Percentiles rank a stretch among this genome's conserved stretches.
These are phyloP conservation scores for Fusarium praegraminearum DNA, from an alignment of 2,329 filamentous ascomycete species.

Conservation along the genomic window DNA sequence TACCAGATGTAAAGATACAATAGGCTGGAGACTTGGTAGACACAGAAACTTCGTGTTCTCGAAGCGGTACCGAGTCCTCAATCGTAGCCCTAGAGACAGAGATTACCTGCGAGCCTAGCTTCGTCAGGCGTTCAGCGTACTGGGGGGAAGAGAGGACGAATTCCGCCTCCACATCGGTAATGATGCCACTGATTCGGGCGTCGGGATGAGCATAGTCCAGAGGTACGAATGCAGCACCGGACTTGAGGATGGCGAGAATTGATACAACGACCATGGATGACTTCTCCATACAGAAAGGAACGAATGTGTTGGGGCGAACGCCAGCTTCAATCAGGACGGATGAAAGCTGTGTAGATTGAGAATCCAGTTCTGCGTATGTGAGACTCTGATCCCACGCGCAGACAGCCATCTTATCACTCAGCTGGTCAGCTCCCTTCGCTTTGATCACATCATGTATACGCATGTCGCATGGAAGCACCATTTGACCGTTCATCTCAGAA, in stretches of 20 bases:
- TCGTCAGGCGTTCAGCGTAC: conserved; percentile 24
- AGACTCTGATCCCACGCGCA: conserved; percentile 58
- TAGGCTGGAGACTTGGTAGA: conserved; percentile 3
- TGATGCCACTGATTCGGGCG: conserved; percentile 11
- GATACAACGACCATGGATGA: conserved; percentile 11
- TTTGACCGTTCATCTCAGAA: background rate
- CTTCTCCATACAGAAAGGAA: conserved; percentile 35
- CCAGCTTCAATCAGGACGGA: background rate
- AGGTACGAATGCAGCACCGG: conserved; percentile 18
- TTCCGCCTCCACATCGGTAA: conserved; percentile 1
- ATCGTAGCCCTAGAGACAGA: background rate
- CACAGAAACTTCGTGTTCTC: background rate
- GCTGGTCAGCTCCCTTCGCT: background rate
- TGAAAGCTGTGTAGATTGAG: conserved; percentile 5
- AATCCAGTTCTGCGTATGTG: conserved; percentile 55
- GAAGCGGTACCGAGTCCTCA: background rate
- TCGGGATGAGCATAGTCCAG: conserved; percentile 14
- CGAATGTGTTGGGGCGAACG: background rate
- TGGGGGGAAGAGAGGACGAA: background rate
- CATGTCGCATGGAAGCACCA: background rate
- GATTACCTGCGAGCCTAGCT: background rate
- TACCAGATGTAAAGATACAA: conserved; percentile 31
- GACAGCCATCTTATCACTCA: conserved; percentile 37
- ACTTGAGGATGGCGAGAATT: conserved; percentile 24
- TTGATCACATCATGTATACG: conserved; percentile 22